Evolutionary conservation across 306 rosid species (phyloP), one percentile per base, ranked within the genome.

Genomic region (Dryas drummondii): DNA sequence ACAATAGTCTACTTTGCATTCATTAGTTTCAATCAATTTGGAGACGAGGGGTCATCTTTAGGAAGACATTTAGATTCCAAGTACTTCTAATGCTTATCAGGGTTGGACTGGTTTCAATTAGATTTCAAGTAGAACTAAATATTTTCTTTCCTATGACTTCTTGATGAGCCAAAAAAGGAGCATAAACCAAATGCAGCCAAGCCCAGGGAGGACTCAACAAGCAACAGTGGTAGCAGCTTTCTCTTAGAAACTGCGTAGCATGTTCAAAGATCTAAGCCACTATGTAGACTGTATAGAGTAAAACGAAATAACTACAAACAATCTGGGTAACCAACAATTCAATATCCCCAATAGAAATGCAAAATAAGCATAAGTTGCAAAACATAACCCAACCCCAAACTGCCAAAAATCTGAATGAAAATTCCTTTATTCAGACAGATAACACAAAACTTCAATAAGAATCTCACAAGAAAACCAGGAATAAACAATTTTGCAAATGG

Each of bases 31-130:
- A 27, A 61, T 48, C 41, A 76, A 58, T 27, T 44, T 54, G 22
- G 7, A 26, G n/a, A 75, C 3, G 5, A 53, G 7, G 52, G 8
- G 64, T 5, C 64, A 55, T 71, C 37, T 27, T 56, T 45, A 27
- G n/a, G 22, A n/a, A 26, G 56, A 9, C 5, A 15, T 27, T 54
- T 11, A 68, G 59, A 19, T 59, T 37, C 48, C n/a, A 16, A 48
- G 61, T 56, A 49, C 54, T 49, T 62, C 42, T 55, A 17, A 51
- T 15, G 19, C 50, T 59, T 15, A 76, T 26, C 79, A 22, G 22
- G 19, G 19, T 9, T 0, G 11, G 49, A 46, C 49, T 46, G 49
- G 49, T 46, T 46, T 46, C 49, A 1, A 46, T 46, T 1, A 46
- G 49, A 46, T 46, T 46, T 1, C 49, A 46, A 46, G n/a, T n/a